These are phyloP conservation scores for Stenogyne calaminthoides DNA, from an alignment of 305 asterid species.

Conservation along the genomic window DNA sequence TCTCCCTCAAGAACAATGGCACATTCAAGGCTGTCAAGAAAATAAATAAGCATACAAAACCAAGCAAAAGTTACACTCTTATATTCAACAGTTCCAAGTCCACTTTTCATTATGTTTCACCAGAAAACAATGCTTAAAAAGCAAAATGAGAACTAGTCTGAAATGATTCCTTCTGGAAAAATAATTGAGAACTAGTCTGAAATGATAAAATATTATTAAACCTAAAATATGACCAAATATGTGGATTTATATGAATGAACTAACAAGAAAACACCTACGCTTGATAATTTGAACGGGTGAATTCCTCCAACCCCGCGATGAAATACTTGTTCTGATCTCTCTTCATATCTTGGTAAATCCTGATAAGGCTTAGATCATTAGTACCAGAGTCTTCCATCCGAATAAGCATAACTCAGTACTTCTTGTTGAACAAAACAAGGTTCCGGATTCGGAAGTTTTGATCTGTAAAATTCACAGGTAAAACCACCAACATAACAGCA, in stretches of 20 bases:
- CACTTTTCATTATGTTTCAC: conserved; percentile 18
- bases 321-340: conserved; percentile 56
- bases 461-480: conserved; percentile 42
- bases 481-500: background rate
- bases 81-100: conserved; percentile 3
- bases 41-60: conserved; percentile 19
- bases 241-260: conserved; percentile 2
- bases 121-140: background rate
- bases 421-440: conserved; percentile 65
- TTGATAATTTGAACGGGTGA: conserved; percentile 47
- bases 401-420: conserved; percentile 61
- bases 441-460: conserved; percentile 44
- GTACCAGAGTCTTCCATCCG: conserved; percentile 43
- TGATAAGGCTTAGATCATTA: conserved; percentile 56
- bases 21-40: conserved; percentile 48
- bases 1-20: conserved; percentile 46
- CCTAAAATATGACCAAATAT: background rate
- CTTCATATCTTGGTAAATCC: conserved; percentile 44
- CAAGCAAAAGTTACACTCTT: conserved; percentile 3
- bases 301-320: conserved; percentile 41
- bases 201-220: background rate
- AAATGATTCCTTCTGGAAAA: conserved; percentile 2
- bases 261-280: conserved; percentile 39
- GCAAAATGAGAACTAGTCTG: too few relatives aligned
- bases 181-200: background rate